Base-by-base conservation (phyloP, 495 filamentous ascomycete species). In the Hyphodiscus hymeniophilus region DNA sequence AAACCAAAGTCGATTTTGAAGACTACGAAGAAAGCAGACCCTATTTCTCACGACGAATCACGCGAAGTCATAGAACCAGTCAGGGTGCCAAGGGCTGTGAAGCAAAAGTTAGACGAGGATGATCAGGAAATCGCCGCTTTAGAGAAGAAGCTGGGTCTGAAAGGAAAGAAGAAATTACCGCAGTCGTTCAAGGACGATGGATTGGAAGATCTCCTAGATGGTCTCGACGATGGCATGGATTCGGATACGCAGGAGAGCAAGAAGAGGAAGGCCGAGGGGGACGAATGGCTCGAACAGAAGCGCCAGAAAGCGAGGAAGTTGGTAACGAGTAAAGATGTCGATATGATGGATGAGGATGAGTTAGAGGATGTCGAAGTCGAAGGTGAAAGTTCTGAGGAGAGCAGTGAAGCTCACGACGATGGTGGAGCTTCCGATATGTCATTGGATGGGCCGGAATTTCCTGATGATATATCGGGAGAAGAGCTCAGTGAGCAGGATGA, bases 131-230 rank as follows among this genome's bases (percentile, higher is more conserved):
- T 98, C 58, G 81, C 84, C 13, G 85, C 80, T 7, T 63, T 96
- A 47, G 94, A 98, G 66, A 87, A 81, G 67, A 94, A 86, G 58
- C 71, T 98, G 31, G 90, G 90, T 1, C 67, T 96, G 11, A 95
- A 85, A 62, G 77, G 77, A 16, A 85, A 83, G 43, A 91, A 84
- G 50, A 81, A 75, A 35, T 64, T 84, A 12, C 80, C 87, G 0
- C 84, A 88, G 56, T 73, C 79, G 0, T 89, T 86, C 48, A 70
- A 76, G n/a, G 88, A 96, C 7, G 90, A 95, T 60, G 94, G 90
- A 0, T 65, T 97, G 12, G 87, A 83, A 34, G 81, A 84, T 46
- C 61, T 96, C 20, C 63, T 96, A 38, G 84, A 79, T n/a, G 87
- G 82, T 7, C 47, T 94, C 26, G 76, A 70, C 39, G 69, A 68